Evolutionary conservation across 305 asterid species (phyloP), one percentile per base, ranked within the genome.

Genomic region (Petunia hybrid): DNA sequence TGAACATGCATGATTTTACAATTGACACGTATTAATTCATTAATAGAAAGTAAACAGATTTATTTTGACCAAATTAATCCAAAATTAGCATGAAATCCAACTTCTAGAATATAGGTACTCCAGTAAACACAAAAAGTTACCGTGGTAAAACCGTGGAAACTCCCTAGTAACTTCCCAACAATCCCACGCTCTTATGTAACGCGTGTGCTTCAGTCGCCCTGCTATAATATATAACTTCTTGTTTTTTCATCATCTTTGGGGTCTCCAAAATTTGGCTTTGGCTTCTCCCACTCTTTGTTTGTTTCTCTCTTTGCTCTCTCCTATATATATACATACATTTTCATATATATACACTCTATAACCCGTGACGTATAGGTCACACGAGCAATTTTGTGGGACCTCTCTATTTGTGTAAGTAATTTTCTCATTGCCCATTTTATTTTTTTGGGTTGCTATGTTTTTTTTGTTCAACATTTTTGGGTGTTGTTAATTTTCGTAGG

Each of bases 101-200:
- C 73, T 35, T 40, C 31, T 22, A 22, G 31, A 22, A 22, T 22
- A 22, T 22, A 22, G 31, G 31, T 16, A 38, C 31, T 13, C 1
- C 4, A 39, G 10, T 39, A 39, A 66, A 22, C 14, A 46, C 13
- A 40, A 65, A 2, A 5, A 9, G 1, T 40, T 66, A 39, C 73
- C 51, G 73, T 66, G 73, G 51, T 65, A 38, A 65, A 65, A 66
- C 13, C 73, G 73, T 6, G 73, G 73, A 5, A 0, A 66, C 10
- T 39, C 48, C 0, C 8, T 22, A 22, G 35, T 40, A 66, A 66
- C 51, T 1, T 66, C 51, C 13, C 35, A 39, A 6, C 0, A 0
- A 1, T 5, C 3, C 51, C 51, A 66, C 73, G 73, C 73, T 66
- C 51, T 6, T 40, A 12, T 66, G 51, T 40, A 4, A 3, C 12